phyloP scores from a whole-genome alignment of 192 early-diverging fungal genomes.

The Glomus cerebriforme region DNA sequence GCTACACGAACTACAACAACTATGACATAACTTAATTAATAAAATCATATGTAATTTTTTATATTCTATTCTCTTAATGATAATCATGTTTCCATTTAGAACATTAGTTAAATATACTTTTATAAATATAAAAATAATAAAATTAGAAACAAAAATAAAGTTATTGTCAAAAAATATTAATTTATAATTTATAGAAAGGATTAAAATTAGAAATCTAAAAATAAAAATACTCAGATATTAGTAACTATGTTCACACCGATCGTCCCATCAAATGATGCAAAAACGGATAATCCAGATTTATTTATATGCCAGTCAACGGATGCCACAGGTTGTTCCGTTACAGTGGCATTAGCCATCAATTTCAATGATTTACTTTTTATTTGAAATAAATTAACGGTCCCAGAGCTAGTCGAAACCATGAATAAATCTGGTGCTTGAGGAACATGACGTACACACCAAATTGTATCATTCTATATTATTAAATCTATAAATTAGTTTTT shows the following conservation, averaged over 20 bases:
- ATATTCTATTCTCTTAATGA: too few relatives aligned
- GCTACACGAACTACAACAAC: too few relatives aligned
- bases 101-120: too few relatives aligned
- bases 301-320: background rate
- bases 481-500: background rate
- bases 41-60: too few relatives aligned
- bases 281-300: background rate
- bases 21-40: too few relatives aligned
- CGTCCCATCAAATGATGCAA: background rate
- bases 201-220: background rate
- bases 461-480: background rate
- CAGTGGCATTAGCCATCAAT: background rate
- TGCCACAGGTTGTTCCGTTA: background rate
- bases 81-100: too few relatives aligned
- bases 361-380: background rate
- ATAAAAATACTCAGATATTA: background rate
- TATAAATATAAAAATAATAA: too few relatives aligned
- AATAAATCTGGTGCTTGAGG: background rate
- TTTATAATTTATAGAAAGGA: background rate
- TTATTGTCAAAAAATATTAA: background rate
- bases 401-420: background rate
- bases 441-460: background rate
- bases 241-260: background rate
- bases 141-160: too few relatives aligned
- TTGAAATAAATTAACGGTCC: background rate